phyloP scores from a whole-genome alignment of 2,329 filamentous ascomycete genomes.

The Pyrenophora tritici-repentis region DNA sequence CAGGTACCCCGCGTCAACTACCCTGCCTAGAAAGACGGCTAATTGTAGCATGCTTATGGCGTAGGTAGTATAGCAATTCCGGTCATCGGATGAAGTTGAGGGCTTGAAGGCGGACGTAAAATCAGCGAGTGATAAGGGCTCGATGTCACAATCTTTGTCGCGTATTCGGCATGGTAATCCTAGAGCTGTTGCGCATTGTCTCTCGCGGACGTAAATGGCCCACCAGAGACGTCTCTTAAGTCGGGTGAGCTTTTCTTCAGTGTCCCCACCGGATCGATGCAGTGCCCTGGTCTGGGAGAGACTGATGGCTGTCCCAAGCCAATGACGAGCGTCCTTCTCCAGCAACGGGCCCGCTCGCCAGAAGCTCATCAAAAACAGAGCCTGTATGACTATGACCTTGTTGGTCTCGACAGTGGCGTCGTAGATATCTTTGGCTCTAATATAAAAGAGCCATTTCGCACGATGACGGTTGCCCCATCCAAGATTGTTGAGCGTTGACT shows the following conservation, averaged over 20 bases:
- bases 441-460: constrained; percentile 58
- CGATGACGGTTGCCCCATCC: constrained; percentile 56
- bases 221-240: constrained; percentile 59
- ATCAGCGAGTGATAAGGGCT: constrained; percentile 46
- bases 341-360: constrained; percentile 56
- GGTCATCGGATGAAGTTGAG: constrained; percentile 32
- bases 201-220: constrained; percentile 59
- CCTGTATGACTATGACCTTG: constrained; percentile 56
- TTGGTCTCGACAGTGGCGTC: constrained; percentile 60
- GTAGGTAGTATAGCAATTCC: constrained; percentile 43
- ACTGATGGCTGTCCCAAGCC: constrained; percentile 54
- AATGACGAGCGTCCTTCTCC: constrained; percentile 46
- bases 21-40: constrained; percentile 44
- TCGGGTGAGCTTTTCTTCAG: constrained; percentile 37
- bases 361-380: constrained; percentile 61
- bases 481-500: constrained; percentile 51
- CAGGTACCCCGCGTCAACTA: constrained; percentile 48
- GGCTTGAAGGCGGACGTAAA: constrained; percentile 43
- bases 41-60: constrained; percentile 48
- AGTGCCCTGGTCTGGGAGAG: constrained; percentile 58
- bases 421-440: constrained; percentile 57
- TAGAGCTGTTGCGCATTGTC: constrained; percentile 54
- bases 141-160: constrained; percentile 57
- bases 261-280: constrained; percentile 43
- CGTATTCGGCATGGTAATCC: constrained; percentile 55